Percentiles rank a stretch among this genome's conserved stretches.
Conservation (phyloP, 768 basidiomycete species). For the Rhizopogon rudus region DNA sequence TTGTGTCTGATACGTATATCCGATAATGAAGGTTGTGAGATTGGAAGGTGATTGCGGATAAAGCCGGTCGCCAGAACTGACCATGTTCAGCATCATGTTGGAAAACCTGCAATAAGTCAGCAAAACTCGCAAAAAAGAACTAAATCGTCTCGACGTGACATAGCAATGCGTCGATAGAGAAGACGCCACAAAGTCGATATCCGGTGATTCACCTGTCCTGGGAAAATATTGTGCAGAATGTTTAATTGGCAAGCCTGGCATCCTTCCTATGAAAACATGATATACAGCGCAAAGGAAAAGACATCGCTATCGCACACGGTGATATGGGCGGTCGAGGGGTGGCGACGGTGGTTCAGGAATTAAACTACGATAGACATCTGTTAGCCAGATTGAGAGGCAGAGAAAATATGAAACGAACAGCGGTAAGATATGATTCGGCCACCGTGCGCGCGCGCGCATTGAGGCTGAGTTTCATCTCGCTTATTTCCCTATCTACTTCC, state of each 20-base stretch:
- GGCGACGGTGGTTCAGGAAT: conserved; percentile 10
- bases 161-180: neutral
- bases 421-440: conserved; percentile 91
- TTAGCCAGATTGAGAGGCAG: neutral
- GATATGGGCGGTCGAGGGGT: neutral
- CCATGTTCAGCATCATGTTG: neutral
- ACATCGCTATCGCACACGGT: neutral
- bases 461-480: conserved; percentile 96
- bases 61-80: neutral
- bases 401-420: conserved; percentile 47
- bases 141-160: neutral
- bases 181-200: neutral
- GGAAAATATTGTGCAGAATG: neutral
- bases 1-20: too few relatives aligned
- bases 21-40: too few relatives aligned
- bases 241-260: neutral
- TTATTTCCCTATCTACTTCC: conserved; percentile 98
- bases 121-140: neutral
- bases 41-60: neutral
- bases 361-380: conserved; percentile 14
- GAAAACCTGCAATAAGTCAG: neutral
- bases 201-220: neutral
- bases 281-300: neutral
- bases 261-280: neutral
- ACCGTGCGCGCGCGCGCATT: conserved; percentile 96